These are phyloP conservation scores for Microsporum ferrugineum DNA, from an alignment of 2,329 filamentous ascomycete species.

Conservation along the genomic window DNA sequence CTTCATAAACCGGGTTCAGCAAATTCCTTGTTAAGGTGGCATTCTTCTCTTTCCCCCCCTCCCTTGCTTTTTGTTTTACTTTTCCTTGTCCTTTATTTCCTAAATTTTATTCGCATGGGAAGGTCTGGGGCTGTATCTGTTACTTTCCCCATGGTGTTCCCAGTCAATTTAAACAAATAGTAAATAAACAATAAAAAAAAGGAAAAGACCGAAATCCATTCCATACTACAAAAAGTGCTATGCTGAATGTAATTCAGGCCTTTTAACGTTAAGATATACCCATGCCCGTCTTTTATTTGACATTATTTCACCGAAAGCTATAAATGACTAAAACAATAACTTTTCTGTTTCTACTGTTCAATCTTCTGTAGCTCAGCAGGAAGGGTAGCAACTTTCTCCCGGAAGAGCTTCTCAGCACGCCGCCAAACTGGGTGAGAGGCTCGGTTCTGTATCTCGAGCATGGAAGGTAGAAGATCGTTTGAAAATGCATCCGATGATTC, in stretches of 20 bases:
- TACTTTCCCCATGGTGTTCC: not conserved
- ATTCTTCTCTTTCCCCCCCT: not conserved
- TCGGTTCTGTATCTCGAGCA: conserved; percentile 67
- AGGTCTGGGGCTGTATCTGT: not conserved
- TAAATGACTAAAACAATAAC: not conserved
- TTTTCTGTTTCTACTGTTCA: not conserved
- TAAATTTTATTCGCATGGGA: not conserved
- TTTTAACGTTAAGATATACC: not conserved
- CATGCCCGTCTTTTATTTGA: not conserved
- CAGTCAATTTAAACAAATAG: not conserved
- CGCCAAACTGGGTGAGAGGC: conserved; percentile 64
- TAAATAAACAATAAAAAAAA: not conserved
- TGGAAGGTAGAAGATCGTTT: conserved; percentile 61
- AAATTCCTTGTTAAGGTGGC: not conserved
- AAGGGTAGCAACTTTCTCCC: conserved; percentile 64
- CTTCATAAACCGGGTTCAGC: not conserved
- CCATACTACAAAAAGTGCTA: not conserved
- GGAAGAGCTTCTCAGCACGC: conserved; percentile 71
- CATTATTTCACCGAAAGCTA: not conserved
- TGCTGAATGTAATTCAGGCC: not conserved
- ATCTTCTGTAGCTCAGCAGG: conserved; percentile 35
- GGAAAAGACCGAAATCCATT: not conserved
- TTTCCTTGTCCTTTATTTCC: not conserved
- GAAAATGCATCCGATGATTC: conserved; percentile 83
- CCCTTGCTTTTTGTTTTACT: not conserved